phyloP scores from a whole-genome alignment of 306 rosid species.

The Begonia peltatifolia region DNA sequence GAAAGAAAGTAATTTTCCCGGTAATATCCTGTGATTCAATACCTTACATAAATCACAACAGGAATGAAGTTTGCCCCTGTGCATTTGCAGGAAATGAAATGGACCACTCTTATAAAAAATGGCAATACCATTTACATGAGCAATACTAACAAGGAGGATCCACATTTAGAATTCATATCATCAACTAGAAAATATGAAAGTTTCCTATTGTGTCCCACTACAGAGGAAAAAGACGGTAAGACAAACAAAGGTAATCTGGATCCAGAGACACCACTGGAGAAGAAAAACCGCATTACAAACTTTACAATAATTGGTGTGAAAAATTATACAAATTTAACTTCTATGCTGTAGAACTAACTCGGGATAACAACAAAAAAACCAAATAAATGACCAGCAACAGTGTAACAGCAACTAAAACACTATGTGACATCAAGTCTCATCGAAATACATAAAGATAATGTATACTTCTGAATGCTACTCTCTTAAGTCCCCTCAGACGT shows the following conservation, averaged over 20 bases:
- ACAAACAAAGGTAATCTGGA: slow-evolving; percentile 14
- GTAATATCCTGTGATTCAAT: slow-evolving; percentile 74
- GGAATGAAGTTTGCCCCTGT: slow-evolving; percentile 77
- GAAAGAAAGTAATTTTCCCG: slow-evolving; percentile 38
- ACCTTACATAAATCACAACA: slow-evolving; percentile 61
- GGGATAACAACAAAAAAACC: slow-evolving; percentile 20
- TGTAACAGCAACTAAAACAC: slow-evolving; percentile 20
- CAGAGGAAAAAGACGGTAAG: slow-evolving; percentile 10
- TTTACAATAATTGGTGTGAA: slow-evolving; percentile 20
- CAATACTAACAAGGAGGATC: slow-evolving; percentile 22
- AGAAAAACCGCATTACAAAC: slow-evolving; percentile 35
- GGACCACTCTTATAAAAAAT: slow-evolving; percentile 30
- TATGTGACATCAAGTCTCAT: slow-evolving; percentile 22
- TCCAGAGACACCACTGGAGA: slow-evolving; percentile 14
- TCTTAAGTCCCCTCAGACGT: slow-evolving; percentile 40
- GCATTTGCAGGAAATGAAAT: slow-evolving; percentile 40
- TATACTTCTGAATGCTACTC: slow-evolving; percentile 26
- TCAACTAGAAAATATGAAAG: slow-evolving; percentile 19
- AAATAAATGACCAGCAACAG: slow-evolving; percentile 25
- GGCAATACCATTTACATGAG: slow-evolving; percentile 29
- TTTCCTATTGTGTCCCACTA: slow-evolving; percentile 10
- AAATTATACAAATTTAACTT: slow-evolving; percentile 32
- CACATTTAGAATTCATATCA: slow-evolving; percentile 18
- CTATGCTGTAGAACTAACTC: slow-evolving; percentile 25
- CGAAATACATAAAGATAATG: slow-evolving; percentile 40